phyloP scores from a whole-genome alignment of 2,329 filamentous ascomycete genomes.

The Blumeria graminis region DNA sequence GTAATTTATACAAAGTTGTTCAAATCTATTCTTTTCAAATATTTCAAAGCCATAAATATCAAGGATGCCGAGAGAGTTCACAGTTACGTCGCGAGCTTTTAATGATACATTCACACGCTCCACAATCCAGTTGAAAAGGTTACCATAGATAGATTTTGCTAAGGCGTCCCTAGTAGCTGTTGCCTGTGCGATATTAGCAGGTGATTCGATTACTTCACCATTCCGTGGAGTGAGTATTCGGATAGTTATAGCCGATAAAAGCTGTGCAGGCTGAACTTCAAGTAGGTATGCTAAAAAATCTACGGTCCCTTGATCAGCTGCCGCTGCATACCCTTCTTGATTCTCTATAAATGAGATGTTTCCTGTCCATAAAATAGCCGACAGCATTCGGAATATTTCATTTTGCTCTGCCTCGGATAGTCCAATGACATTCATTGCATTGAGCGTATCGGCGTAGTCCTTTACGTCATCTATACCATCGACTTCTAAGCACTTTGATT shows the following conservation, averaged over 20 bases:
- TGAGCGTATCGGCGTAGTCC: constrained; percentile 72
- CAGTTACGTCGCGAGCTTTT: constrained; percentile 47
- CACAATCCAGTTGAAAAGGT: constrained; percentile 97
- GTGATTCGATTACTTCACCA: constrained; percentile 45
- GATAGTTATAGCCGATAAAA: constrained; percentile 72
- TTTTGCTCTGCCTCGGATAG: constrained; percentile 75
- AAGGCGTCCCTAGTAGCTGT: constrained; percentile 70
- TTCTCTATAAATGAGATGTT: constrained; percentile 84
- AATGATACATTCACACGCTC: constrained; percentile 74
- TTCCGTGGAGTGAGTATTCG: constrained; percentile 52
- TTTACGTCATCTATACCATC: constrained; percentile 77
- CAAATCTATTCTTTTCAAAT: constrained; percentile 97
- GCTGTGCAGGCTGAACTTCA: constrained; percentile 57
- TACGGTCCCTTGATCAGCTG: constrained; percentile 72
- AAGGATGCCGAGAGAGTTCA: constrained; percentile 81
- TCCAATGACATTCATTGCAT: constrained; percentile 90
- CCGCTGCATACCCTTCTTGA: constrained; percentile 66
- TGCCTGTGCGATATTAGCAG: constrained; percentile 72
- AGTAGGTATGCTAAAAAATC: constrained; percentile 87
- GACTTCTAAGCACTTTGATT: constrained; percentile 85
- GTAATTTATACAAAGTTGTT: constrained; percentile 98
- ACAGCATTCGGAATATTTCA: constrained; percentile 85
- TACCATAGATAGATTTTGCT: constrained; percentile 89
- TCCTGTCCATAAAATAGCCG: constrained; percentile 78
- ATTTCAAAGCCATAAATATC: constrained; percentile 99